Percentiles rank a stretch among this genome's conserved stretches.
Evolutionary conservation across 768 basidiomycete species (phyloP).

Genomic region (Coprinopsis sp.): DNA sequence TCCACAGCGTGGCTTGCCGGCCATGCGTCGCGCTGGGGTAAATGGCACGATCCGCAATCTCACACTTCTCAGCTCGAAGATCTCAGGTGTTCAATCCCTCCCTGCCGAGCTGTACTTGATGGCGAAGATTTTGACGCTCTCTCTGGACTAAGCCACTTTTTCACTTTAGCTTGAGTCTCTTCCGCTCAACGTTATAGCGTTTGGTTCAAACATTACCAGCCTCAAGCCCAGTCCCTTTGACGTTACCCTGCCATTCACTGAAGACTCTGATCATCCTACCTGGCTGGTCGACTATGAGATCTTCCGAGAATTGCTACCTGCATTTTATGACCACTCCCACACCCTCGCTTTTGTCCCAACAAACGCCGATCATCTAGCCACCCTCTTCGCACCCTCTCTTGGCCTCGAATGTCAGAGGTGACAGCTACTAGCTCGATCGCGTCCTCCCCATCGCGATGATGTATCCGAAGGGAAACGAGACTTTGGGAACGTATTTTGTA

Average conservation of each 20-base stretch:
- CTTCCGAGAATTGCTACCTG: background rate
- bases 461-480: background rate
- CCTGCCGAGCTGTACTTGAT: background rate
- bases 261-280: background rate
- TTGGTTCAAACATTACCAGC: background rate
- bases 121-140: background rate
- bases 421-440: background rate
- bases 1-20: background rate
- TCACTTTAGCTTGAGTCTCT: background rate
- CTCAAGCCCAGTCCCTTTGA: background rate
- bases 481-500: background rate
- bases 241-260: background rate
- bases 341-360: background rate
- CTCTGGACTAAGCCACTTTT: background rate
- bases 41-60: background rate
- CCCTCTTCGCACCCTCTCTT: background rate
- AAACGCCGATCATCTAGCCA: slow-evolving; percentile 2
- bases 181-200: background rate
- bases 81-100: background rate
- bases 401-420: background rate
- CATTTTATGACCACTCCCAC: background rate
- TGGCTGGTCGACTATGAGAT: background rate
- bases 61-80: background rate
- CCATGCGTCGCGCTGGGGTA: background rate
- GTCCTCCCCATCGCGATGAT: background rate